These are phyloP conservation scores for Tylopilus sp. DNA, from an alignment of 1,284 basidiomycete species.

Conservation along the genomic window DNA sequence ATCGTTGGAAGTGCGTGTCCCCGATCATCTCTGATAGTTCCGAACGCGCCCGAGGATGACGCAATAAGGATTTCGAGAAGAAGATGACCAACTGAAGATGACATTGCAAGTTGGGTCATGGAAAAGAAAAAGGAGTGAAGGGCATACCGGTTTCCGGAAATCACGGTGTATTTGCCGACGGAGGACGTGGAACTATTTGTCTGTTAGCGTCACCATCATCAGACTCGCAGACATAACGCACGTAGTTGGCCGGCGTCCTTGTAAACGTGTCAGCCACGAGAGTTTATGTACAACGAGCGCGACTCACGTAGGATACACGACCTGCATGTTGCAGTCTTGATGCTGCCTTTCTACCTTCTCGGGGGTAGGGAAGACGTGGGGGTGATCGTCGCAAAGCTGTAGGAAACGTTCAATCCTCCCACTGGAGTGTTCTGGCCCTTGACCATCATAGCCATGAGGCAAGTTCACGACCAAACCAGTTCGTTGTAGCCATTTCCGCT, in stretches of 20 bases:
- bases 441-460: constrained; percentile 97
- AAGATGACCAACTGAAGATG: constrained; percentile 72
- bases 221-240: constrained; percentile 27
- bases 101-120: constrained; percentile 2
- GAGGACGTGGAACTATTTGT: constrained; percentile 80
- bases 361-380: constrained; percentile 81
- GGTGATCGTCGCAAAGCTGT: constrained; percentile 97
- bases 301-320: constrained; percentile 88
- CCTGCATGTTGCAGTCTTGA: constrained; percentile 99
- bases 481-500: constrained; percentile 97
- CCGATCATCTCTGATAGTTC: constrained; percentile 83
- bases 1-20: constrained; percentile 89
- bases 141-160: constrained; percentile 84
- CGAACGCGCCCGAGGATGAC: constrained; percentile 89
- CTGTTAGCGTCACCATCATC: constrained; percentile 1
- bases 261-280: constrained; percentile 12
- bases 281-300: not conserved
- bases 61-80: constrained; percentile 94
- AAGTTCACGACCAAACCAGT: constrained; percentile 89
- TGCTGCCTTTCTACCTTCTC: constrained; percentile 94
- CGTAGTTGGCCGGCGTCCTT: constrained; percentile 87
- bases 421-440: constrained; percentile 98
- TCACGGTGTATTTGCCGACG: constrained; percentile 93
- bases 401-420: constrained; percentile 96
- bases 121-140: not conserved